Conservation (phyloP, 1,139 yeast genomes). For the Neolecta irregularis region DNA sequence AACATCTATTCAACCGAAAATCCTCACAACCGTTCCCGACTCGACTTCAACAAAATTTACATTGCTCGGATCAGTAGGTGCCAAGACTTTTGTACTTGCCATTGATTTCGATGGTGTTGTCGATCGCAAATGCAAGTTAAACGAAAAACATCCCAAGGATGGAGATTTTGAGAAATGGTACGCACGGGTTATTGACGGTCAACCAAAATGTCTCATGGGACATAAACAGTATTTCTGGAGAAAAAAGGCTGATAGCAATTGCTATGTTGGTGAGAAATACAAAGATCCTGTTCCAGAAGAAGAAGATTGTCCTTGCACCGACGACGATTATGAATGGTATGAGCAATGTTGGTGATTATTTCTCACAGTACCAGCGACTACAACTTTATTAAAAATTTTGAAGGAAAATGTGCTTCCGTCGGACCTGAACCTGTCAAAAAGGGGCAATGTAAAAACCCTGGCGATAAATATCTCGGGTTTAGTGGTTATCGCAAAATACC, state of each 20-base stretch:
- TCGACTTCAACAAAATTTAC: conserved; percentile 53
- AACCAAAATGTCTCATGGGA: conserved; percentile 59
- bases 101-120: conserved; percentile 51
- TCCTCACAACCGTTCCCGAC: conserved; percentile 50
- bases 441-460: conserved; percentile 17
- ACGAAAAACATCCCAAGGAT: conserved; percentile 35
- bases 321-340: conserved; percentile 58
- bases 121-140: conserved; percentile 21
- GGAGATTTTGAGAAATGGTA: conserved; percentile 56
- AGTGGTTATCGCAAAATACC: conserved; percentile 29
- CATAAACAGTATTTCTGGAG: conserved; percentile 50
- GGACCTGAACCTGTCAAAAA: conserved; percentile 13
- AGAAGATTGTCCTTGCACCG: conserved; percentile 52
- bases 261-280: conserved; percentile 48
- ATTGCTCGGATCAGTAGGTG: conserved; percentile 33
- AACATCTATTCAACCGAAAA: conserved; percentile 31
- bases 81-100: conserved; percentile 27
- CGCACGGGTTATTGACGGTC: conserved; percentile 36
- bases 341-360: conserved; percentile 31
- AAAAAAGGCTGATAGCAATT: conserved; percentile 52
- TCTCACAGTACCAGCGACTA: conserved; percentile 10
- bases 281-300: conserved; percentile 43
- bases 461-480: conserved; percentile 24
- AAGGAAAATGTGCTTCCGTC: conserved; percentile 36
- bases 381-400: conserved; percentile 22